phyloP scores from a whole-genome alignment of 2,329 filamentous ascomycete species.

The Aspergillus quadricinctus region DNA sequence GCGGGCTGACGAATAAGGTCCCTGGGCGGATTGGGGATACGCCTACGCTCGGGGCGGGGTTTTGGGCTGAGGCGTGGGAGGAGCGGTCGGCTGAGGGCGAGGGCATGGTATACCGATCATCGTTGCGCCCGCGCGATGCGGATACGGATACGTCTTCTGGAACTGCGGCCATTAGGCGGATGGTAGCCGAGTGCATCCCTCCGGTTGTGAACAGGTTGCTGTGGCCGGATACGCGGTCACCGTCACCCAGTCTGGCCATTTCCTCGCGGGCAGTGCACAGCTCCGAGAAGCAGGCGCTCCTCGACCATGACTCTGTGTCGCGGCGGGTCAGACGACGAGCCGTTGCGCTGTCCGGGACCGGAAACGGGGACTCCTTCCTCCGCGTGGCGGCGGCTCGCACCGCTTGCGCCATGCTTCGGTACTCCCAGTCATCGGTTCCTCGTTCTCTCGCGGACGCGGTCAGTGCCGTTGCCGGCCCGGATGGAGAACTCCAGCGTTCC shows the following conservation, averaged over 20 bases:
- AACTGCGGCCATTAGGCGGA: neutral
- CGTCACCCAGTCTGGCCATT: neutral
- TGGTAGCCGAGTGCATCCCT: neutral
- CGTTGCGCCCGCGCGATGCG: neutral
- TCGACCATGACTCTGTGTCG: neutral
- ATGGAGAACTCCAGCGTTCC: conserved; percentile 68
- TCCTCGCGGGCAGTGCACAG: neutral
- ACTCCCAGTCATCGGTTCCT: conserved; percentile 38
- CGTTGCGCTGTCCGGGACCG: conserved; percentile 69
- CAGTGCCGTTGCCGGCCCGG: conserved; percentile 61
- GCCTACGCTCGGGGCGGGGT: conserved; percentile 75
- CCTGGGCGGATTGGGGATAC: conserved; percentile 84
- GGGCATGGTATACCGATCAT: neutral
- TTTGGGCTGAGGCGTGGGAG: conserved; percentile 83
- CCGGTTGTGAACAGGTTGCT: neutral
- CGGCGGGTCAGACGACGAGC: conserved; percentile 26
- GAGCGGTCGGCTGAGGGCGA: conserved; percentile 16
- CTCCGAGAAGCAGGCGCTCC: conserved; percentile 3
- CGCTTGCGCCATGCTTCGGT: conserved; percentile 67
- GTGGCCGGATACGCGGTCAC: neutral
- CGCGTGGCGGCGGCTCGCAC: conserved; percentile 67
- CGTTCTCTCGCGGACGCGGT: conserved; percentile 55
- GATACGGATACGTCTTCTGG: neutral
- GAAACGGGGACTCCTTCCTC: conserved; percentile 85
- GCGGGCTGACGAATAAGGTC: conserved; percentile 84